Percentiles rank a stretch among this genome's conserved stretches.
These are phyloP conservation scores for Ophiostoma himal-ulmi DNA, from an alignment of 2,329 filamentous ascomycete species.

Conservation along the genomic window DNA sequence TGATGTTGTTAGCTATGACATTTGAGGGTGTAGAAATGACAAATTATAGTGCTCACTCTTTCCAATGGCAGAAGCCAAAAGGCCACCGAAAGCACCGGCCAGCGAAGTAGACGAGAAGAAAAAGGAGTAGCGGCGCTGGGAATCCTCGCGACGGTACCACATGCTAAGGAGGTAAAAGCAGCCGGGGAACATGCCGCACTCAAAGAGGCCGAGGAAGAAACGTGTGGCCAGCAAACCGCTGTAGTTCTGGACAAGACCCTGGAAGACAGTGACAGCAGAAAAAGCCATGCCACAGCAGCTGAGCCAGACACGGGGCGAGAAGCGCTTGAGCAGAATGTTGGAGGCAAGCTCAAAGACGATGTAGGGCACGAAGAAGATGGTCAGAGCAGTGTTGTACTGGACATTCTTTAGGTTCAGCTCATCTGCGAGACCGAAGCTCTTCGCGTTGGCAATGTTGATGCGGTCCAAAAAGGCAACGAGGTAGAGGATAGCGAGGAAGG, in stretches of 20 bases:
- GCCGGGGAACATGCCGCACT: slow-evolving; percentile 68
- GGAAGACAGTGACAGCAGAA: slow-evolving; percentile 29
- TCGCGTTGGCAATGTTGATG: slow-evolving; percentile 76
- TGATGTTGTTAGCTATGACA: background rate
- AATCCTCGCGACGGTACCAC: slow-evolving; percentile 85
- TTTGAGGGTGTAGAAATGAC: background rate
- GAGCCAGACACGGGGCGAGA: slow-evolving; percentile 65
- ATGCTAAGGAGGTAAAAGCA: slow-evolving; percentile 72
- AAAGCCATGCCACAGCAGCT: slow-evolving; percentile 76
- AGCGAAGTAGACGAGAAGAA: slow-evolving; percentile 83
- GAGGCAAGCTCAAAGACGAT: slow-evolving; percentile 66
- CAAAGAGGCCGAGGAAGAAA: slow-evolving; percentile 38
- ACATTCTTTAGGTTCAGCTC: slow-evolving; percentile 56
- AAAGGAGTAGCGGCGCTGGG: slow-evolving; percentile 86
- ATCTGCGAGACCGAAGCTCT: slow-evolving; percentile 55
- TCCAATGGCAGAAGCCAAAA: slow-evolving; percentile 81
- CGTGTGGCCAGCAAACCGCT: slow-evolving; percentile 34
- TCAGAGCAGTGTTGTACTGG: slow-evolving; percentile 62
- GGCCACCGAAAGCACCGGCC: slow-evolving; percentile 77
- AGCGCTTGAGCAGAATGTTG: slow-evolving; percentile 63
- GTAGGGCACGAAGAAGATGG: slow-evolving; percentile 79
- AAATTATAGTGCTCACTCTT: slow-evolving; percentile 46
- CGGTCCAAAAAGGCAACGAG: slow-evolving; percentile 64
- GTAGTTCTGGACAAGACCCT: slow-evolving; percentile 34
- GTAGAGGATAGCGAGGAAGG: slow-evolving; percentile 67